Evolutionary conservation across 2,329 filamentous ascomycete genomes (phyloP).

Genomic region (Diaporthe longicolla): DNA sequence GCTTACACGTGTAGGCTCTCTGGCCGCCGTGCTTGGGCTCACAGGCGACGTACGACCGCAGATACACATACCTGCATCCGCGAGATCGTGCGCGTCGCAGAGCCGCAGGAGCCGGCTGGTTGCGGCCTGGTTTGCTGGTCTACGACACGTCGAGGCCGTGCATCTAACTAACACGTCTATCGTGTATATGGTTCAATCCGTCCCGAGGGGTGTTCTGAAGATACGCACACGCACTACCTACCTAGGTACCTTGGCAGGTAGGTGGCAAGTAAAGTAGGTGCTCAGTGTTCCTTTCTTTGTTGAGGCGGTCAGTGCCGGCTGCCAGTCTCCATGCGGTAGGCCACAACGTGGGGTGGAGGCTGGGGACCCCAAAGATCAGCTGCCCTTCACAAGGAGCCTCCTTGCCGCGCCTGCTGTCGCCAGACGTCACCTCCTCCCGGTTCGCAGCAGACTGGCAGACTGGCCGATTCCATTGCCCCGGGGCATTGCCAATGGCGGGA

Average conservation of each 20-base stretch:
- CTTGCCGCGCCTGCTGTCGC: conserved; percentile 18
- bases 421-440: not conserved
- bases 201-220: not conserved
- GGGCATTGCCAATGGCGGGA: conserved; percentile 1
- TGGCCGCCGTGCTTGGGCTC: not conserved
- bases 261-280: not conserved
- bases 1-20: too few species aligned
- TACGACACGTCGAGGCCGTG: not conserved
- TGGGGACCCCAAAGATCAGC: conserved; percentile 6
- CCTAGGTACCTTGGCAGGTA: too few species aligned
- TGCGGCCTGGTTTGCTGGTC: not conserved
- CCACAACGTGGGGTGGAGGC: conserved; percentile 18
- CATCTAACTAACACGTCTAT: not conserved
- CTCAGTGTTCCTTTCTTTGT: not conserved
- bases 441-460: conserved; percentile 1
- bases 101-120: conserved; percentile 4
- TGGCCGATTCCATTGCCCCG: conserved; percentile 8
- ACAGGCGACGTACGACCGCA: not conserved
- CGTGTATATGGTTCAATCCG: not conserved
- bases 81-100: conserved; percentile 15
- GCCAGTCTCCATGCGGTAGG: not conserved
- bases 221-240: not conserved
- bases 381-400: not conserved
- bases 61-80: not conserved
- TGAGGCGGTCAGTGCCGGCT: conserved; percentile 11